Evolutionary conservation across 805 yeast genomes (phyloP), one percentile per base, ranked within the genome.

Genomic region (Saccharomycopsis sp.): DNA sequence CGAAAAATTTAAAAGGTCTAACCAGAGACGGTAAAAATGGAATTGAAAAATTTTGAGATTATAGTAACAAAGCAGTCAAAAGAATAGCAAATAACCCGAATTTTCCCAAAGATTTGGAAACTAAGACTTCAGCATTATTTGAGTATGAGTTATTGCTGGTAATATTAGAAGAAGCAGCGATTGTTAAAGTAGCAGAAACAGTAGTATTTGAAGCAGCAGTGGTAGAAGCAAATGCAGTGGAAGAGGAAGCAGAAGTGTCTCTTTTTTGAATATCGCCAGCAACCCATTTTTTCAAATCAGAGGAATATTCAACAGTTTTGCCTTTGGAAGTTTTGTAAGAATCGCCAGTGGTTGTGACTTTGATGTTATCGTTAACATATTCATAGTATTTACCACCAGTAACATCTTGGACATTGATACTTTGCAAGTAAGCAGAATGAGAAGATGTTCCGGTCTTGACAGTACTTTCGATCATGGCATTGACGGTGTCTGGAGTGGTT

Each of bases 401-500:
- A 34, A 31, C 39, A 20, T 43, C 46, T 19, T 28, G 31, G 3
- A 42, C 46, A 13, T 26, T 26, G 29, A 42, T 34, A 17, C 27
- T 20, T 19, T 38, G 26, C 33, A 42, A 26, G 36, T 21, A 20
- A 3, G 42, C 18, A 8, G 31, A 26, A 34, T 41, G 36, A 13
- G 18, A 27, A 10, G 17, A 15, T 21, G 23, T 17, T 12, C 23
- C 34, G 6, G 17, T 21, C n/a, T 34, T 39, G n/a, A n/a, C 26
- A 19, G 21, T 32, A 17, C 23, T 39, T 32, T 44, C 47, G 20
- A 44, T 31, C 47, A 44, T 44, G 31, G 32, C 25, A 19, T 44
- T 44, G 8, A 40, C 41, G 12, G 47, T 40, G 34, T 40, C 41
- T 29, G 47, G 46, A 14, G 44, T 37, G 15, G 47, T 44, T 28